These are phyloP conservation scores for Drechslera avenae DNA, from an alignment of 2,329 filamentous ascomycete genomes.

Conservation along the genomic window DNA sequence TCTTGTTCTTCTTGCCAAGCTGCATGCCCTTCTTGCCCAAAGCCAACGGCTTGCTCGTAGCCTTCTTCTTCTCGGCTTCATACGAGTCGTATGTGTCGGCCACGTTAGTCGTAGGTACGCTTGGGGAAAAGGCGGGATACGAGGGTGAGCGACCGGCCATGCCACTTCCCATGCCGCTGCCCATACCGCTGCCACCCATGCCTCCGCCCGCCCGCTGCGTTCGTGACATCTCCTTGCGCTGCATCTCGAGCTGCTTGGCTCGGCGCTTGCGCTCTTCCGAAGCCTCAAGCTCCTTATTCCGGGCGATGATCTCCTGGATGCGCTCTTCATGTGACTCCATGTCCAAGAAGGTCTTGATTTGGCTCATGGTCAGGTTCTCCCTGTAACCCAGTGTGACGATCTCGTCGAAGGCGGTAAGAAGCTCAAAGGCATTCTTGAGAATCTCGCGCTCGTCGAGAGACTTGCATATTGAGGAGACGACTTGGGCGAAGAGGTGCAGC, in stretches of 20 bases:
- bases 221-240: conserved; percentile 92
- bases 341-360: conserved; percentile 98
- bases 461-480: conserved; percentile 95
- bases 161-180: conserved; percentile 47
- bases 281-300: conserved; percentile 99
- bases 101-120: conserved; percentile 68
- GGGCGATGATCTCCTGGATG: conserved; percentile 73
- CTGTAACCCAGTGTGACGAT: conserved; percentile 93
- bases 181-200: conserved; percentile 35
- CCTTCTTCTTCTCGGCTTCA: conserved; percentile 96
- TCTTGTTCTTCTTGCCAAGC: conserved; percentile 97
- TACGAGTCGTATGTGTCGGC: conserved; percentile 90
- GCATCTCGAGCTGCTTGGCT: conserved; percentile 98
- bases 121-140: conserved; percentile 88
- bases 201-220: conserved; percentile 60
- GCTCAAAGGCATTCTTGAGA: conserved; percentile 89
- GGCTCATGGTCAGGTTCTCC: conserved; percentile 92
- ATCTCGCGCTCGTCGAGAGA: conserved; percentile 96
- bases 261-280: conserved; percentile 98
- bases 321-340: conserved; percentile 99
- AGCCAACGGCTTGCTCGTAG: conserved; percentile 75
- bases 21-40: conserved; percentile 98
- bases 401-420: conserved; percentile 96
- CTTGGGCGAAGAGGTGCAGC: conserved; percentile 95
- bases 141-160: conserved; percentile 72